Conservation (phyloP, 352 stramenopile species). For the Sclerospora graminicola region DNA sequence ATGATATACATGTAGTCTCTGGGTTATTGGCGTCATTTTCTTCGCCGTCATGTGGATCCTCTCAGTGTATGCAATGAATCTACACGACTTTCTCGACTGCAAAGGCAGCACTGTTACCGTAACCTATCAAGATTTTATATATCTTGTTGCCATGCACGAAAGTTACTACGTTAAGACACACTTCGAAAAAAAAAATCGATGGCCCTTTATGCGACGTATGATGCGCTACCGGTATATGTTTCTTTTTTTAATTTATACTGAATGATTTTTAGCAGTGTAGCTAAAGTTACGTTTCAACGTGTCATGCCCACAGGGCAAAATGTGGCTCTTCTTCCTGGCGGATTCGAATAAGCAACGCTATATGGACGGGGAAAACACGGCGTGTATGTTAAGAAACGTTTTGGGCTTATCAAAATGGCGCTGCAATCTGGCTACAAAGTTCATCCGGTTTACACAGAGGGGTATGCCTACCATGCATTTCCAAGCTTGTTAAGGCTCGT, state of each 20-base stretch:
- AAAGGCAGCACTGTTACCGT: slow-evolving; percentile 10
- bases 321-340: slow-evolving; percentile 84
- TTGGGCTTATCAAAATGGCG: slow-evolving; percentile 90
- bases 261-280: slow-evolving; percentile 46
- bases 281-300: slow-evolving; percentile 32
- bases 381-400: slow-evolving; percentile 86
- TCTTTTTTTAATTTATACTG: slow-evolving; percentile 58
- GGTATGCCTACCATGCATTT: slow-evolving; percentile 78
- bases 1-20: too few species aligned
- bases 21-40: slow-evolving; percentile 14
- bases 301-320: slow-evolving; percentile 52
- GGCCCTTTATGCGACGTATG: slow-evolving; percentile 38
- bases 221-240: slow-evolving; percentile 35
- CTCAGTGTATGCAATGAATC: neutral
- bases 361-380: slow-evolving; percentile 71
- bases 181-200: slow-evolving; percentile 24
- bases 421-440: slow-evolving; percentile 85
- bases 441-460: slow-evolving; percentile 86
- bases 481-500: slow-evolving; percentile 66
- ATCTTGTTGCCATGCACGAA: slow-evolving; percentile 28
- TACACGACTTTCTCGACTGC: neutral
- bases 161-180: slow-evolving; percentile 25
- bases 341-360: slow-evolving; percentile 92
- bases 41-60: slow-evolving; percentile 12
- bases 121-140: slow-evolving; percentile 20